Evolutionary conservation across 2,329 filamentous ascomycete species (phyloP), one percentile per base, ranked within the genome.

Genomic region (Cladosporium sp.): DNA sequence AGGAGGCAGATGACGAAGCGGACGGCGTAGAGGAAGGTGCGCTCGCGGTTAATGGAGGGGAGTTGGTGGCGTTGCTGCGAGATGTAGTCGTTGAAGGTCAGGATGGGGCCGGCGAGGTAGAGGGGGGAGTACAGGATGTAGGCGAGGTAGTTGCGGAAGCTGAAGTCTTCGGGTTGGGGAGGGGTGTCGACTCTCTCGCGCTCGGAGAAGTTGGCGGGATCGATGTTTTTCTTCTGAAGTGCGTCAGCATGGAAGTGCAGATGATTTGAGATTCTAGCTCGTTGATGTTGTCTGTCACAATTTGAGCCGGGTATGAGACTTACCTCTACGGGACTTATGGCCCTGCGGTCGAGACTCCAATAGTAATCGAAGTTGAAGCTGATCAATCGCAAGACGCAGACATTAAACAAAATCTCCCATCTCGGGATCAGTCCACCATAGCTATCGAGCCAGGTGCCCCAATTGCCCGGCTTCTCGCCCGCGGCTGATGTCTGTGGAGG

Each of bases 61-160:
- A 88, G 72, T 11, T 78, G 80, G 70, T 92, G 86, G 58, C 88
- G 86, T 54, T 79, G 77, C 68, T 99, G 93, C 0, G 88, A 87
- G 56, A 97, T 85, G 74, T 93, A 99, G 74, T 99, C 95, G 70
- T 99, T 99, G 75, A 97, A 99, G 11, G 91, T 97, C 54, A 99
- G 68, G 62, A 99, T 96, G 1, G 93, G 93, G 0, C 93, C 93
- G 0, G 91, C 82, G 27, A 99, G 79, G 69, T 97, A 99, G 1
- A 99, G 80, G 0, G 93, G 93, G 2, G 90, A 89, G 66, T 99
- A 99, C 52, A 97, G 80, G 34, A 84, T 75, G 67, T 96, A 99
- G 39, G 88, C 90, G 40, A 96, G 66, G 68, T 95, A 97, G 70
- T 95, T 95, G 57, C 85, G 83, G 70, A 93, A 89, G 19, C 73